Percentiles rank a stretch among this genome's conserved stretches.
phyloP scores from a whole-genome alignment of 176 grass and related monocot genomes.

The Phoenix roebelenii region DNA sequence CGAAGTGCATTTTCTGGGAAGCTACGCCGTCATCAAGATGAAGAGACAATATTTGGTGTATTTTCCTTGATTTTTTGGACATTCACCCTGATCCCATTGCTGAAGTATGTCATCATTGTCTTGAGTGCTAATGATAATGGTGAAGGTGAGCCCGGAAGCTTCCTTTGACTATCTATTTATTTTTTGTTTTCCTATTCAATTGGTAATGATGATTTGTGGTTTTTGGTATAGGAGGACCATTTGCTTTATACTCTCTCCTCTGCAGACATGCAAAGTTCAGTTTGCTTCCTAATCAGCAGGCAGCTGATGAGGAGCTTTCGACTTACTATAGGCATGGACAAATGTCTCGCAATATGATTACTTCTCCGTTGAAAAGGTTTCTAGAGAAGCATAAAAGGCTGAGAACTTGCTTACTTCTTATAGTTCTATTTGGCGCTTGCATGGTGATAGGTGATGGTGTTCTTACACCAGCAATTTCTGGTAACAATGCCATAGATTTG shows the following conservation, averaged over 20 bases:
- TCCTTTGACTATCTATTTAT: no score
- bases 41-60: slow-evolving; percentile 48
- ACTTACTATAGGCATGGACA: slow-evolving; percentile 62
- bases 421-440: slow-evolving; percentile 82
- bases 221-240: slow-evolving; percentile 72
- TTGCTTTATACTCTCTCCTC: slow-evolving; percentile 89
- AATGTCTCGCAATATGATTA: slow-evolving; percentile 25
- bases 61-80: slow-evolving; percentile 66
- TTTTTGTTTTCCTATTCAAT: background rate
- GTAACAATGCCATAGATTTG: slow-evolving; percentile 21
- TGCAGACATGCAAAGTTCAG: slow-evolving; percentile 95
- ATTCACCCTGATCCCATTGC: slow-evolving; percentile 41
- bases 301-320: slow-evolving; percentile 90
- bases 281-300: slow-evolving; percentile 91
- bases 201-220: background rate
- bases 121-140: slow-evolving; percentile 51
- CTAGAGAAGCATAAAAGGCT: slow-evolving; percentile 80
- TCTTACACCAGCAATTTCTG: slow-evolving; percentile 95
- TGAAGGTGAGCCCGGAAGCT: slow-evolving; percentile 29
- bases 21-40: slow-evolving; percentile 20
- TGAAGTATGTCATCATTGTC: slow-evolving; percentile 58
- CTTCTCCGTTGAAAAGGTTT: slow-evolving; percentile 67
- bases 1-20: slow-evolving; percentile 37
- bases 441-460: slow-evolving; percentile 95
- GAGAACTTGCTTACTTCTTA: slow-evolving; percentile 58